phyloP scores from a whole-genome alignment of 2,329 filamentous ascomycete species.

The Diaporthe ilicicola region DNA sequence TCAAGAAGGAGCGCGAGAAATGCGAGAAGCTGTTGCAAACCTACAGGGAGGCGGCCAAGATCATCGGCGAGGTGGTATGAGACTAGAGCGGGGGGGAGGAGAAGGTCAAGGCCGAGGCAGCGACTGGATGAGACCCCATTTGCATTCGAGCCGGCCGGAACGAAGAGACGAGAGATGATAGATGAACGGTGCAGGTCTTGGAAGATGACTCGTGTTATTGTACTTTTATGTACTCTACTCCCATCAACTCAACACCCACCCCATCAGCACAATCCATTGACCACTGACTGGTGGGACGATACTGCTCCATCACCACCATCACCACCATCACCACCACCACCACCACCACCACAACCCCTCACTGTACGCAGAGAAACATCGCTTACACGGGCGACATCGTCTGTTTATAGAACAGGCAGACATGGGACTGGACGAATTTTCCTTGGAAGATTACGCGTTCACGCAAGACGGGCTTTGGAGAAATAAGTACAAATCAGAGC shows the following conservation, averaged over 20 bases:
- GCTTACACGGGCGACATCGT: conserved; percentile 3
- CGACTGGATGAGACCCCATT: not conserved
- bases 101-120: not conserved
- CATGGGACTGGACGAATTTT: not conserved
- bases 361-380: not conserved
- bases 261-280: not conserved
- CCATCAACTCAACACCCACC: conserved; percentile 11
- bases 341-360: not conserved
- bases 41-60: conserved; percentile 97
- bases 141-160: not conserved
- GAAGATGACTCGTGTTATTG: conserved; percentile 14
- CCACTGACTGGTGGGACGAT: not conserved
- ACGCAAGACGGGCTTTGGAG: not conserved
- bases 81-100: not conserved
- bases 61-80: conserved; percentile 92
- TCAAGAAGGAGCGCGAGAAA: conserved; percentile 98
- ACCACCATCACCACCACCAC: not conserved
- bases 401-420: conserved; percentile 14
- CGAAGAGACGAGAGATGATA: conserved; percentile 28
- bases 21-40: conserved; percentile 95
- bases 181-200: conserved; percentile 19
- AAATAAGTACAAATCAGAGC: not conserved
- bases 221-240: conserved; percentile 31
- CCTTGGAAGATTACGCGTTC: not conserved
- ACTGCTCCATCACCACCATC: not conserved